A percentile compares a stretch with the other conserved stretches of the same genome.
These are phyloP conservation scores for Boletus coccyginus DNA, from an alignment of 768 basidiomycete genomes.

Conservation along the genomic window DNA sequence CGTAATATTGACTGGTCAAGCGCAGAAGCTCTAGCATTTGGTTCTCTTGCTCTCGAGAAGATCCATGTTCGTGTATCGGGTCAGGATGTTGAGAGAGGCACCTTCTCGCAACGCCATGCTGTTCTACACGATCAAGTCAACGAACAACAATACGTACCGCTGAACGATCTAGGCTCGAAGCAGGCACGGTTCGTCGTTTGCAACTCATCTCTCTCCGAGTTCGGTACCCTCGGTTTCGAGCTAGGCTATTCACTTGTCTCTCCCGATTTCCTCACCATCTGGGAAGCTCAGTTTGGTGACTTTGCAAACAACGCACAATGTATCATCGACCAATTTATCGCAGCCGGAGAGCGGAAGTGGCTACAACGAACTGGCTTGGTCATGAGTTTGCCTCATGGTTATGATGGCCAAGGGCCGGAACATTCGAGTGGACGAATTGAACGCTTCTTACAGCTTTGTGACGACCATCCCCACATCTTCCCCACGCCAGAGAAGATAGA, in stretches of 20 bases:
- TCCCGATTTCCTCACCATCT: constrained; percentile 87
- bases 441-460: constrained; percentile 95
- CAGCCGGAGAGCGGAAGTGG: constrained; percentile 97
- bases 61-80: constrained; percentile 94
- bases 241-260: constrained; percentile 98
- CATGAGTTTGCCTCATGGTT: constrained; percentile 89
- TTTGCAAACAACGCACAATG: constrained; percentile 97
- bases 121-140: constrained; percentile 95
- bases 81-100: constrained; percentile 98
- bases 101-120: constrained; percentile 97
- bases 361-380: constrained; percentile 90
- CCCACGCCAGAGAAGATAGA: constrained; percentile 87
- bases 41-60: constrained; percentile 88
- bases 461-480: constrained; percentile 92
- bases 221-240: constrained; percentile 92
- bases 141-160: constrained; percentile 84
- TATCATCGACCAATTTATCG: constrained; percentile 99
- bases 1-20: constrained; percentile 96
- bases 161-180: constrained; percentile 82
- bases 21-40: constrained; percentile 96
- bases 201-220: constrained; percentile 97
- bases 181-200: constrained; percentile 95
- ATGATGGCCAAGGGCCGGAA: constrained; percentile 98
- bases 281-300: constrained; percentile 99
- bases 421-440: constrained; percentile 96